Evolutionary conservation across 192 early-diverging fungal genomes (phyloP), one percentile per base, ranked within the genome.

Genomic region (Coemansia sp.): DNA sequence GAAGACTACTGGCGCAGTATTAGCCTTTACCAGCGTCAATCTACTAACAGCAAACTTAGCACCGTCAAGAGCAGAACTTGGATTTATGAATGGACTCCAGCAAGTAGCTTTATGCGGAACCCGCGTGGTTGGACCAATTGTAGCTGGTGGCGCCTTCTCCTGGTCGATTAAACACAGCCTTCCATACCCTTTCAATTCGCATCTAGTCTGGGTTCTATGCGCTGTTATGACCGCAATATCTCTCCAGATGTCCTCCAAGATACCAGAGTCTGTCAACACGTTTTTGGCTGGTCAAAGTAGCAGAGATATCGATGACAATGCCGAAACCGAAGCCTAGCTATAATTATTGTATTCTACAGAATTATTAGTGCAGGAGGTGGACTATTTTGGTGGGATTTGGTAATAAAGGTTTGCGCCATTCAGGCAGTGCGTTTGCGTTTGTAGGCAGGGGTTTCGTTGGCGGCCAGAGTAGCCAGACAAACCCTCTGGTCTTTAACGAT

Each of bases 21-120:
- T 44, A 16, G 7, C 38, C 0, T 44, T 44, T 44, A 44, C 38
- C 12, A 44, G 38, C 38, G 14, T 44, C 38, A 44, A 74, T 38
- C 50, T 80, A 54, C 26, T 79, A n/a, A 67, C 68, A 1, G 72
- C 47, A 16, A 79, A 78, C n/a, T 9, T 78, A 21, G 75, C 75
- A 7, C 69, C 75, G 2, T 55, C 61, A 21, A 61, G 26, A 24
- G 18, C 69, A 2, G 69, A 68, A 21, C 66, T 78, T 2, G 76
- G 76, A 0, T 60, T 69, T 19, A 72, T 78, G 71, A 78, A 69
- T 41, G 67, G 76, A 26, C 19, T 44, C 0, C 76, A 78, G 66
- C 76, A 78, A 38, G 27, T 80, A 21, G 65, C 65, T 0, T 54
- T 71, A 54, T 65, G 65, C 0, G 1, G 16, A 2, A 75, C 66